Base-by-base conservation (phyloP, 352 stramenopile species). In the Thalassiosira mediterranea region DNA sequence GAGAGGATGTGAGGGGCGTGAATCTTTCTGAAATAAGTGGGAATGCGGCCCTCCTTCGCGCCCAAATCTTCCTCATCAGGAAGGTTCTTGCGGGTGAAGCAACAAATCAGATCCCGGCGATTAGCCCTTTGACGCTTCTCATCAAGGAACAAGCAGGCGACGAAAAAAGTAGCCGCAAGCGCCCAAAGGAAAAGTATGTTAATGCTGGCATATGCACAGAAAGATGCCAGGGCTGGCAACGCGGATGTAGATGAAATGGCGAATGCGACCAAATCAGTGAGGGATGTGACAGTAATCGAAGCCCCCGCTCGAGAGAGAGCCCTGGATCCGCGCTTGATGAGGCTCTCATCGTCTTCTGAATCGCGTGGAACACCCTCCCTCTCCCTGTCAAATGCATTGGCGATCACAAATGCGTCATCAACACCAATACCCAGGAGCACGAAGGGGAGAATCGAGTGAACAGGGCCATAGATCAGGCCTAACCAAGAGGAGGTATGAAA, bases 181-280 rank as follows among this genome's bases (percentile, higher is more conserved):
- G 82, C 25, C 81, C 84, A 92, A 0, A 93, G 56, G 42, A 91
- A 91, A 42, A 90, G 79, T 37, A 94, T 88, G 3, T 71, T 71
- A 23, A 91, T 82, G 26, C 79, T 64, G 8, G 88, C 85, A 66
- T 83, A 92, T 0, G 75, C 87, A 78, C 85, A 91, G 54, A 93
- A 93, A 48, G 64, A 83, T 0, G 75, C 79, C 28, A 94, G 68
- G 10, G 84, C 86, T 7, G 86, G 86, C 13, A 93, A 64, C 25
- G 65, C 60, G 1, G 73, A 91, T 10, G 76, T 68, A 4, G 75
- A 73, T 19, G 86, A 90, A 56, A 94, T 93, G 5, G 68, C 81
- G 74, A 93, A 93, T 0, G 88, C 88, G 0, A 93, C 84, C 11
- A 93, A 58, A 70, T 94, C 87, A 19, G 88, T 94, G 23, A 87